Base-by-base conservation (phyloP, 768 basidiomycete genomes). In the Amanita jacksonii region DNA sequence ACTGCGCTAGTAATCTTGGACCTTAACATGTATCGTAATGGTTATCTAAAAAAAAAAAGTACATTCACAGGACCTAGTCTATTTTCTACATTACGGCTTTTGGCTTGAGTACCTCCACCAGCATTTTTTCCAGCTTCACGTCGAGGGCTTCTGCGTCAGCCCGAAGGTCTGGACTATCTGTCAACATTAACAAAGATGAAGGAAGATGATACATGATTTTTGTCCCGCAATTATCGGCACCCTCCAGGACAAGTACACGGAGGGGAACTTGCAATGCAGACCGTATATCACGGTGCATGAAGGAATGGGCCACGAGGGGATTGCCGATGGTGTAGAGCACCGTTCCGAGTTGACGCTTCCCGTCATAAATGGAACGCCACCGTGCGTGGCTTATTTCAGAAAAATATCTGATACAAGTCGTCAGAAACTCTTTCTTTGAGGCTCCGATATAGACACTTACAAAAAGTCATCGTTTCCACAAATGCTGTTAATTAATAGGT, bases 321-420 rank as follows among this genome's bases (percentile, higher is more conserved):
- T 76, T 76, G 13, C 74, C 74, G 44, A 74, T 60, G 22, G 61
- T 65, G 56, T 77, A 77, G 9, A 69, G 53, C 32, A 62, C 51
- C 1, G 65, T 57, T 23, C 50, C 52, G 16, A 66, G 65, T 32
- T 59, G 56, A 12, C 37, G 45, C 24, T 49, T 53, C 15, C 52
- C 57, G 25, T 52, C 46, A 50, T 61, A 66, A 23, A 53, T 51
- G 36, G 60, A 57, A 35, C 73, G 38, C 60, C 70, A 67, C n/a
- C 39, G 49, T 23, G 62, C 48, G 44, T 69, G 66, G 20, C 56
- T 55, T 24, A 64, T 45, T 41, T 69, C 62, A 20, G 56, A 46
- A 54, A 74, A 74, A 30, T 68, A 69, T 15, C 73, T 76, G 36
- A 34, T 8, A 12, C 33, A 12, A 30, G 38, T 8, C 16, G 31